These are phyloP conservation scores for Coemansia sp. DNA, from an alignment of 192 early-diverging fungal species.

Conservation along the genomic window DNA sequence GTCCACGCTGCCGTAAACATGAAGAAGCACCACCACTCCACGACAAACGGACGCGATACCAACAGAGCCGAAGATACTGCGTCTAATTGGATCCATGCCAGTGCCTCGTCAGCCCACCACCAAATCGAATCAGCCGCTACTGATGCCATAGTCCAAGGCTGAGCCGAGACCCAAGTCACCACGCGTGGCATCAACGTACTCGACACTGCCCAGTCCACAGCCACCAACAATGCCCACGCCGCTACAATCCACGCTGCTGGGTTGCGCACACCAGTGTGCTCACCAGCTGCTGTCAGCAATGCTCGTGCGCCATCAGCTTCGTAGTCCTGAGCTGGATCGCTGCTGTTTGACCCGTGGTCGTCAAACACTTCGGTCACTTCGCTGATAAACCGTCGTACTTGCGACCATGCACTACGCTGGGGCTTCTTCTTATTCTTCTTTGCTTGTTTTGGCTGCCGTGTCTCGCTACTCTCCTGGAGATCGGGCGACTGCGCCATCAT, in stretches of 20 bases:
- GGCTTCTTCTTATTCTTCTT: not conserved
- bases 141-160: constrained; percentile 26
- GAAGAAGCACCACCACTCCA: constrained; percentile 41
- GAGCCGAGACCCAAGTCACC: constrained; percentile 22
- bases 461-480: constrained; percentile 12
- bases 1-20: constrained; percentile 8
- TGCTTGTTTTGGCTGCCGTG: not conserved
- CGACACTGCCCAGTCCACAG: constrained; percentile 39
- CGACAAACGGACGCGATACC: constrained; percentile 27
- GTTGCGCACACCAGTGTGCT: not conserved
- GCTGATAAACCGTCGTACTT: constrained; percentile 30
- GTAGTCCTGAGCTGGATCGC: not conserved
- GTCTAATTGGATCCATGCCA: constrained; percentile 30
- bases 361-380: constrained; percentile 53
- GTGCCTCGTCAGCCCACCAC: constrained; percentile 28
- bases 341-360: not conserved
- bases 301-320: too few relatives aligned
- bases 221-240: constrained; percentile 31
- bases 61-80: constrained; percentile 13
- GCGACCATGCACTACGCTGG: constrained; percentile 28
- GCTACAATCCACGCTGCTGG: constrained; percentile 22
- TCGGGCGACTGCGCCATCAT: constrained; percentile 57
- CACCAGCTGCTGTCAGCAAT: not conserved
- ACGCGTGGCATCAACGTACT: constrained; percentile 27
- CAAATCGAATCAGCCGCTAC: constrained; percentile 22